Evolutionary conservation across 1,139 yeast species (phyloP), one percentile per base, ranked within the genome.

Genomic region (Spencermartinsiella ligniputridi): DNA sequence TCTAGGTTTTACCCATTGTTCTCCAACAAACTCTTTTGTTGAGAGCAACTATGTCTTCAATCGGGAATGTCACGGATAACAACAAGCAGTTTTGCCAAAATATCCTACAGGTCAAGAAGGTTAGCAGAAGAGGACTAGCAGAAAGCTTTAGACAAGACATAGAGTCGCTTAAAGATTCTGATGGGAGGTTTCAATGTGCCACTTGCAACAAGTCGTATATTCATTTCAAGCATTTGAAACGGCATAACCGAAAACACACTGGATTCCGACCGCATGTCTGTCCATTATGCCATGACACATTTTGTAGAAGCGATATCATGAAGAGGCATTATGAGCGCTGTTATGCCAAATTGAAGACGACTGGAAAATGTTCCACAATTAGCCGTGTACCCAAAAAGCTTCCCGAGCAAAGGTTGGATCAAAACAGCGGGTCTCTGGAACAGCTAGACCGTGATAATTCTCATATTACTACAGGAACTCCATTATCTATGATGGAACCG

Each of bases 231-330:
- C 68, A 63, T 39, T 53, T 64, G 27, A 58, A 59, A 44, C 55
- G 68, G 12, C 68, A 63, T 44, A 52, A 55, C 52, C 49, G 61
- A 39, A 48, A 56, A 17, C 68, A 61, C 48, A 61, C 64, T n/a
- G 65, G 65, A 19, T 53, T 57, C 35, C 49, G 59, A 35, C 63
- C 64, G 5, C 59, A 58, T 41, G 54, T 49, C 11, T 61, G 65
- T 43, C 47, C 48, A 12, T 48, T 52, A 39, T 61, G 65, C 47
- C 36, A 46, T 5, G 54, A 54, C 19, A 47, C 54, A 16, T 61
- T 60, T 46, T 51, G 60, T 15, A 46, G 66, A 30, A 58, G 61
- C 13, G 64, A 60, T 39, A 60, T 60, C 25, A 44, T 58, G 29
- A 57, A 55, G 41, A 49, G 64, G 8, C 64, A 60, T 41, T 50